These are phyloP conservation scores for Globisporangium heterothallicum DNA, from an alignment of 352 stramenopile species.

Conservation along the genomic window DNA sequence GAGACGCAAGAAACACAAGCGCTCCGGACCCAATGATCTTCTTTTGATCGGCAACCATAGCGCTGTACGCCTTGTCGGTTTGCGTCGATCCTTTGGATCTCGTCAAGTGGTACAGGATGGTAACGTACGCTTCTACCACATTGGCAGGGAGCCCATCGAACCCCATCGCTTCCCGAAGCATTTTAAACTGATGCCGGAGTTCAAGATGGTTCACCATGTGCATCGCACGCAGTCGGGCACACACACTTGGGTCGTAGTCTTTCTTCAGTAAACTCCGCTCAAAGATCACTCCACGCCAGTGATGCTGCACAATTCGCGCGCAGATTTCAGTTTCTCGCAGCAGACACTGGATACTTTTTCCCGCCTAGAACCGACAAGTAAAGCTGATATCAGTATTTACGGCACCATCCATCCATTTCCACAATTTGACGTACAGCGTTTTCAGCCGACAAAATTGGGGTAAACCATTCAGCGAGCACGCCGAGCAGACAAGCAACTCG, in stretches of 20 bases:
- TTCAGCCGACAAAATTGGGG: conserved; percentile 46
- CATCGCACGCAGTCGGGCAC: conserved; percentile 59
- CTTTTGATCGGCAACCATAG: conserved; percentile 38
- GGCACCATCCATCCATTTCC: neutral
- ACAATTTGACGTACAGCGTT: conserved; percentile 31
- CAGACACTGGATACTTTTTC: conserved; percentile 44
- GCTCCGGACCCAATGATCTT: conserved; percentile 47
- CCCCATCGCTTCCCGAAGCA: conserved; percentile 44
- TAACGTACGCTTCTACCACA: conserved; percentile 53
- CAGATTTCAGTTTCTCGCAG: conserved; percentile 61
- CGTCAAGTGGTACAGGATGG: conserved; percentile 50
- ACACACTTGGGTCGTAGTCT: conserved; percentile 46
- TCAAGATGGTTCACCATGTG: conserved; percentile 71
- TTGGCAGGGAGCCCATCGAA: conserved; percentile 28
- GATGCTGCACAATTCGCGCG: conserved; percentile 69
- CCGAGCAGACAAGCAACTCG: conserved; percentile 48
- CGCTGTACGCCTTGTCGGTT: conserved; percentile 18
- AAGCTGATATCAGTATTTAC: neutral
- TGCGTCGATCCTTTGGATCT: conserved; percentile 15
- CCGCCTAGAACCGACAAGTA: conserved; percentile 10
- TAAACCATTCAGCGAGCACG: conserved; percentile 58
- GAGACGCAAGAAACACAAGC: conserved; percentile 40
- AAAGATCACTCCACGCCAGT: conserved; percentile 61
- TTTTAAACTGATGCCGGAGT: conserved; percentile 60
- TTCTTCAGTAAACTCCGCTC: conserved; percentile 36